Conservation (phyloP, 2,329 filamentous ascomycete genomes). For the Fusarium ambrosium region DNA sequence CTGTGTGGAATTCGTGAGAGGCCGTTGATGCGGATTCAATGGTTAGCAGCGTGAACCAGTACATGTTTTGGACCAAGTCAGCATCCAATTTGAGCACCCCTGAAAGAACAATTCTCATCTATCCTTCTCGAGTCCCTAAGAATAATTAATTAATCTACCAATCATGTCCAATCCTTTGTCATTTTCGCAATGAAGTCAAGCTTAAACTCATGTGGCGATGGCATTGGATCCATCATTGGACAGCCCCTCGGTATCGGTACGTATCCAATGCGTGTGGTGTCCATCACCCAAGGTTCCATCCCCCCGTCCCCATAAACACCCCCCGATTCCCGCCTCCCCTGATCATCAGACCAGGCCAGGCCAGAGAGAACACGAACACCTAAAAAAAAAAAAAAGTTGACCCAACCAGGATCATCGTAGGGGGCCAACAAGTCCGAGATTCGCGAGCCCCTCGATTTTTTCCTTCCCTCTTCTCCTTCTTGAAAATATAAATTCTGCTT, state of each 20-base stretch:
- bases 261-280: conserved; percentile 13
- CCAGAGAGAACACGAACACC: conserved; percentile 36
- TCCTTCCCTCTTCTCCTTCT: conserved; percentile 5
- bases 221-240: conserved; percentile 35
- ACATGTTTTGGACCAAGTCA: background rate
- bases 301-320: background rate
- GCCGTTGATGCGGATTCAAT: background rate
- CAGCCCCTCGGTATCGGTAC: conserved; percentile 25
- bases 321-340: conserved; percentile 19
- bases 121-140: background rate
- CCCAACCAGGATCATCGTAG: conserved; percentile 42
- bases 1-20: background rate
- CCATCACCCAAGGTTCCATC: background rate
- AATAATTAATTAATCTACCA: background rate
- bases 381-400: conserved; percentile 33
- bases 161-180: background rate
- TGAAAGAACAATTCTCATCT: background rate
- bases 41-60: background rate
- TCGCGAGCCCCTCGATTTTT: conserved; percentile 36
- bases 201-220: conserved; percentile 18
- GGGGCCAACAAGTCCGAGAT: conserved; percentile 33
- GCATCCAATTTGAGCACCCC: background rate
- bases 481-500: background rate
- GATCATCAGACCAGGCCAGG: conserved; percentile 27
- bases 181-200: background rate